A percentile compares a stretch with the other conserved stretches of the same genome.
phyloP scores from a whole-genome alignment of 495 filamentous ascomycete species.

The Penicilliopsis zonata region DNA sequence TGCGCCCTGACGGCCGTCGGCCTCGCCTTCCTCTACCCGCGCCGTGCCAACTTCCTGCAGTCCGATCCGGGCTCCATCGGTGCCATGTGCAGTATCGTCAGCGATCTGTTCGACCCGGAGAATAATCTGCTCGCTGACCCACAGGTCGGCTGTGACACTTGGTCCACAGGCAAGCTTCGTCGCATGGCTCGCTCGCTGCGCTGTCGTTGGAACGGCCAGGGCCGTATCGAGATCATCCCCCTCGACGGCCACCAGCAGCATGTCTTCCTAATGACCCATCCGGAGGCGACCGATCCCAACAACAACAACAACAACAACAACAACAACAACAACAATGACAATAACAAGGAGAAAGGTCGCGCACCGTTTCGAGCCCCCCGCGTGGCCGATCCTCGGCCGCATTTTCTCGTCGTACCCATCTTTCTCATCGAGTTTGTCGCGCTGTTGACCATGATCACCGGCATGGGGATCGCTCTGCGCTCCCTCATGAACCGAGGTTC shows the following conservation, averaged over 20 bases:
- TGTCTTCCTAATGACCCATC: conserved; percentile 12
- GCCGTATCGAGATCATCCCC: conserved; percentile 25
- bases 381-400: conserved; percentile 24
- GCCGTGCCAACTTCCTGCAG: conserved; percentile 22
- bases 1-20: conserved; percentile 13
- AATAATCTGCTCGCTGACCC: conserved; percentile 24
- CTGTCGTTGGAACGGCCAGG: conserved; percentile 21
- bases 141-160: conserved; percentile 22
- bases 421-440: conserved; percentile 28
- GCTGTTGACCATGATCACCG: conserved; percentile 21
- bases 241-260: conserved; percentile 20
- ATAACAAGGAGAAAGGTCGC: too few species aligned
- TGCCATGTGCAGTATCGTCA: conserved; percentile 30
- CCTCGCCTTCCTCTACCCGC: conserved; percentile 19
- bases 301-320: too few species aligned
- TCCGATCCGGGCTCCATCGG: conserved; percentile 29
- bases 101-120: conserved; percentile 20
- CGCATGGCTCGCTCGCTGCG: conserved; percentile 19
- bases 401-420: conserved; percentile 28
- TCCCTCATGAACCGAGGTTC: conserved; percentile 20
- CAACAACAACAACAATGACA: too few species aligned
- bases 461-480: conserved; percentile 20
- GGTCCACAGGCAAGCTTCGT: conserved; percentile 26
- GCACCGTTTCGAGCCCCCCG: too few species aligned
- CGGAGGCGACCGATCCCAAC: too few species aligned